These are phyloP conservation scores for Euphorbia celastroides DNA, from an alignment of 441 rosid genomes.

Conservation along the genomic window DNA sequence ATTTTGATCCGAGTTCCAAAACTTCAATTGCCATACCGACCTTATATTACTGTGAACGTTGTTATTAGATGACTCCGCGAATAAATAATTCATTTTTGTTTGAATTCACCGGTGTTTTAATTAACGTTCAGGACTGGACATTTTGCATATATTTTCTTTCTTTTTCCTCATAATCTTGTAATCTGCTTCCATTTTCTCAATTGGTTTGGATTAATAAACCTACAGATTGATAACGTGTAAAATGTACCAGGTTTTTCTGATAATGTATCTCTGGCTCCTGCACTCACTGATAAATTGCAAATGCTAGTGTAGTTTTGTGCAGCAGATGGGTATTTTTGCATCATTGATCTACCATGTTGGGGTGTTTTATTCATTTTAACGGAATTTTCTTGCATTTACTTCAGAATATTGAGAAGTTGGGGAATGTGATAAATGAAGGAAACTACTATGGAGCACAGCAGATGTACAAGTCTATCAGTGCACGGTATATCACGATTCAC, in stretches of 20 bases:
- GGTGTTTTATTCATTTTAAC: constrained; percentile 9
- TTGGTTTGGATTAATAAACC: not conserved
- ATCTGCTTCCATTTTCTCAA: not conserved
- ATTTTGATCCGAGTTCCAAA: not conserved
- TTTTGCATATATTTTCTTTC: not conserved
- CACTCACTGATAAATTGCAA: not conserved
- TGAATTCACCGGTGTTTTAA: not conserved
- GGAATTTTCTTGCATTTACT: not conserved
- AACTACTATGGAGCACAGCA: constrained; percentile 92
- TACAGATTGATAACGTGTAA: not conserved
- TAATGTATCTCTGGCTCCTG: constrained; percentile 6
- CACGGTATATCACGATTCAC: constrained; percentile 38
- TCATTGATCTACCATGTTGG: too few species aligned
- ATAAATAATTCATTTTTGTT: not conserved
- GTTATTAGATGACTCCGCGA: not conserved
- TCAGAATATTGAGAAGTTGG: constrained; percentile 77
- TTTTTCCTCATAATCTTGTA: constrained; percentile 7
- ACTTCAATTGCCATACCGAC: not conserved
- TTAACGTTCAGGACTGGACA: not conserved
- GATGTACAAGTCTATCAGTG: constrained; percentile 87
- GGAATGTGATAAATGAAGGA: constrained; percentile 67
- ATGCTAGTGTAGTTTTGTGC: not conserved
- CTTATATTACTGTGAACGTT: not conserved
- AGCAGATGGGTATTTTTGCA: not conserved
- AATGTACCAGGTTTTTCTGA: too few species aligned